Base-by-base conservation (phyloP, 495 filamentous ascomycete genomes). In the Penicillium nucicola region DNA sequence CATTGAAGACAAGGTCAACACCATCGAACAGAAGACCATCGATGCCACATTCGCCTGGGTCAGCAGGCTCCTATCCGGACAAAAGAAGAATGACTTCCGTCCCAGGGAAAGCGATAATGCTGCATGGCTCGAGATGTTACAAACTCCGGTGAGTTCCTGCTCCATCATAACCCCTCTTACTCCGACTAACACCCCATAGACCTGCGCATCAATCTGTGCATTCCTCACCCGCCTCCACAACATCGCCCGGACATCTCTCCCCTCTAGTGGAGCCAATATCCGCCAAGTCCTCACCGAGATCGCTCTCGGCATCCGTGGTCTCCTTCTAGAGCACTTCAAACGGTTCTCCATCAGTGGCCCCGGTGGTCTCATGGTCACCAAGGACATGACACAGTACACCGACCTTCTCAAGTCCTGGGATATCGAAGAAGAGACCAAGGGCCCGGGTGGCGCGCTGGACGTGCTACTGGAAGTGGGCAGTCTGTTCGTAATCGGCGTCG, bases 391-490 rank as follows among this genome's bases (percentile, higher is more conserved):
- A 13, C 89, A 87, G 57, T 99, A 99, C 64, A 84, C 88, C 5
- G 83, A 89, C 39, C 75, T 95, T 18, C 76, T 97, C 37, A 82
- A 86, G 48, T 85, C 84, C 37, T 95, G 90, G 86, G 82, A 85
- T 17, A 77, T 92, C 13, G 87, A 87, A 55, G 86, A 88, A 34
- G 68, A 71, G 22, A 45, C 61, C 43, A 68, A 70, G 53, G 66
- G 62, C 1, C 79, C 89, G 25, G 82, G 84, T 57, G 77, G 75
- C 35, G 78, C 78, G 55, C 82, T 96, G 58, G 92, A 97, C 72
- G 77, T 95, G 34, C 65, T 97, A 48, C 83, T 88, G 30, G 95
- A 97, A 72, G 90, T 99, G 50, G 92, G 90, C n/a, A 96, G 89
- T 67, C 69, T 99, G 39, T 99, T 97, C 62, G 93, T 97, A 34